These are phyloP conservation scores for Oenanthe sinensis DNA, from an alignment of 129 eudicot genomes.

Conservation along the genomic window DNA sequence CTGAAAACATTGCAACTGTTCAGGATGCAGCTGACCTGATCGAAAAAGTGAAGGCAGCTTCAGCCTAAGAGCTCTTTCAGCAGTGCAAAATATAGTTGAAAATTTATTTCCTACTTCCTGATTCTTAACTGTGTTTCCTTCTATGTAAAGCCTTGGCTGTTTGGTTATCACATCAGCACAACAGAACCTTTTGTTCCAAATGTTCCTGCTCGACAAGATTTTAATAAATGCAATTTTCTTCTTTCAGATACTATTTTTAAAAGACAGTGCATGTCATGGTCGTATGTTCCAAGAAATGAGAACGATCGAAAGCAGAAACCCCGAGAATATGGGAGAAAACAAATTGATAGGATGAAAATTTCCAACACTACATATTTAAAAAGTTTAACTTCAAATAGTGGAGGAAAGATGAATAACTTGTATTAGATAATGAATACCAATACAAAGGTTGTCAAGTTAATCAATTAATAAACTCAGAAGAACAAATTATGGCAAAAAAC, in stretches of 20 bases:
- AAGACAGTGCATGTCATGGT: background rate
- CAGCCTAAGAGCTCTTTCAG: constrained; percentile 11
- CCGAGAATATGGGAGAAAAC: background rate
- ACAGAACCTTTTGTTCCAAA: background rate
- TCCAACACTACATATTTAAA: background rate
- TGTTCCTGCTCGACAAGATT: background rate
- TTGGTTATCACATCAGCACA: background rate
- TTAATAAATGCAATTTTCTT: constrained; percentile 4
- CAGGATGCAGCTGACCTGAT: constrained; percentile 67
- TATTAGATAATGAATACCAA: background rate
- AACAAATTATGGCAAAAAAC: background rate
- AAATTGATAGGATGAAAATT: background rate
- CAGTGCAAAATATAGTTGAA: background rate
- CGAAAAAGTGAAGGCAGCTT: constrained; percentile 51
- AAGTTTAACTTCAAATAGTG: too few species aligned
- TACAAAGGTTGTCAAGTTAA: background rate
- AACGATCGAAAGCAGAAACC: background rate
- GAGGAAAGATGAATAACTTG: too few species aligned
- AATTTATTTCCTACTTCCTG: background rate
- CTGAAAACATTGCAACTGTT: constrained; percentile 57
- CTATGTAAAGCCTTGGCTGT: background rate
- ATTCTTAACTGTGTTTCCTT: background rate
- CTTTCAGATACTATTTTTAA: background rate
- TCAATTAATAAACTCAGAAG: background rate
- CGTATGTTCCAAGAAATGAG: background rate